phyloP scores from a whole-genome alignment of 1,284 basidiomycete species.

The Gymnopus androsaceus region DNA sequence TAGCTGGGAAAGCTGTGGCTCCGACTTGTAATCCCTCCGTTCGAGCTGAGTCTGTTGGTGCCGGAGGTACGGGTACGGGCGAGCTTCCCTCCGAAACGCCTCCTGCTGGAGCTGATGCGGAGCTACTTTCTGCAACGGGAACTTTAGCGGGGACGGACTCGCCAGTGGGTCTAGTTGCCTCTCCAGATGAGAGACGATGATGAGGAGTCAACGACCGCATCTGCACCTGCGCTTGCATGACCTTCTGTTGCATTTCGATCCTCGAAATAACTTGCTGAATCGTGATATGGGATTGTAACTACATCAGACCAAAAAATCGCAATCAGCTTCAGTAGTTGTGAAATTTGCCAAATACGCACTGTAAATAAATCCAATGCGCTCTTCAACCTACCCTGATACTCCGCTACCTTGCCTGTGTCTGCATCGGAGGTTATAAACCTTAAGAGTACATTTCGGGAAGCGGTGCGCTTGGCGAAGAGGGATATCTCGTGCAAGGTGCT shows the following conservation, averaged over 20 bases:
- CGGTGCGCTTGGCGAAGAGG: background rate
- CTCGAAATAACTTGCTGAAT: slow-evolving; percentile 1
- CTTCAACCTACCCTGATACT: background rate
- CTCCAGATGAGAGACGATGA: background rate
- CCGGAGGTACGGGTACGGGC: too few relatives aligned
- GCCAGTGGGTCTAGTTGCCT: too few relatives aligned
- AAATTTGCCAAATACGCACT: background rate
- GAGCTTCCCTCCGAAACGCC: too few relatives aligned
- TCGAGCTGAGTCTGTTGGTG: too few relatives aligned
- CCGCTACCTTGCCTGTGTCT: slow-evolving; percentile 1
- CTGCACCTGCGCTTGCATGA: background rate
- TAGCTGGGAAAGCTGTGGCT: background rate
- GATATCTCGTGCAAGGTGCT: background rate
- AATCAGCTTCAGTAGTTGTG: too few relatives aligned
- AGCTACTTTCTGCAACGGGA: too few relatives aligned
- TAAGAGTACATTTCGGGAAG: background rate
- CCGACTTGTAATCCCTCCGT: too few relatives aligned
- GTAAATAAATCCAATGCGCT: slow-evolving; percentile 8
- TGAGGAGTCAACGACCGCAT: background rate
- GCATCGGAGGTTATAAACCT: background rate
- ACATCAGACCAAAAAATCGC: too few relatives aligned
- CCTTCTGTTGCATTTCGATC: slow-evolving; percentile 4
- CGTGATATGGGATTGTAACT: slow-evolving; percentile 11
- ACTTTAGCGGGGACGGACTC: too few relatives aligned
- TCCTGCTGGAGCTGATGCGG: too few relatives aligned